Evolutionary conservation across 257 asterid genomes (phyloP).

Genomic region (Fraxinus excelsior): DNA sequence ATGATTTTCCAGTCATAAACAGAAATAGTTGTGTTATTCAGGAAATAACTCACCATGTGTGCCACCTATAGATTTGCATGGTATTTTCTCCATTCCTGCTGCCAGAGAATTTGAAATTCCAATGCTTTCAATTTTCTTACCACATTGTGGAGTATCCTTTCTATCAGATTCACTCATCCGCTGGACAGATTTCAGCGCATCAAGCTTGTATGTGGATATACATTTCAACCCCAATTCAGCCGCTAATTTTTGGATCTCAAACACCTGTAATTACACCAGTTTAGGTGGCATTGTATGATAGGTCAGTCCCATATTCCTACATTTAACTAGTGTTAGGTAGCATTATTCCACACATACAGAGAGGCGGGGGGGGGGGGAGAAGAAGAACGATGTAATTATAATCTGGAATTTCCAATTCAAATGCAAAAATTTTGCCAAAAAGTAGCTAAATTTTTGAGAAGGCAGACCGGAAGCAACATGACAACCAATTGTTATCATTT

Average conservation of each 20-base stretch:
- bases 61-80: conserved; percentile 33
- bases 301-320: too few relatives aligned
- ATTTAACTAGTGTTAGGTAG: too few relatives aligned
- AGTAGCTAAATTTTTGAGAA: background rate
- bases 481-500: background rate
- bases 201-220: conserved; percentile 79
- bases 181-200: conserved; percentile 77
- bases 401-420: background rate
- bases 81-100: conserved; percentile 22
- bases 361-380: background rate
- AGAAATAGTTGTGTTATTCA: conserved; percentile 6
- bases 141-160: conserved; percentile 34
- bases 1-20: background rate
- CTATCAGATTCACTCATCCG: conserved; percentile 38
- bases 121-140: conserved; percentile 32
- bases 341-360: too few relatives aligned
- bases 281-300: too few relatives aligned
- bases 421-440: background rate
- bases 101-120: conserved; percentile 28
- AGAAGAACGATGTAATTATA: background rate
- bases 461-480: background rate
- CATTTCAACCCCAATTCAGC: conserved; percentile 84
- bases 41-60: conserved; percentile 40
- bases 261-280: conserved; percentile 53
- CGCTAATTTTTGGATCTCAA: conserved; percentile 75